These are phyloP conservation scores for Elongisporangium undulatum DNA, from an alignment of 352 stramenopile genomes.

Conservation along the genomic window DNA sequence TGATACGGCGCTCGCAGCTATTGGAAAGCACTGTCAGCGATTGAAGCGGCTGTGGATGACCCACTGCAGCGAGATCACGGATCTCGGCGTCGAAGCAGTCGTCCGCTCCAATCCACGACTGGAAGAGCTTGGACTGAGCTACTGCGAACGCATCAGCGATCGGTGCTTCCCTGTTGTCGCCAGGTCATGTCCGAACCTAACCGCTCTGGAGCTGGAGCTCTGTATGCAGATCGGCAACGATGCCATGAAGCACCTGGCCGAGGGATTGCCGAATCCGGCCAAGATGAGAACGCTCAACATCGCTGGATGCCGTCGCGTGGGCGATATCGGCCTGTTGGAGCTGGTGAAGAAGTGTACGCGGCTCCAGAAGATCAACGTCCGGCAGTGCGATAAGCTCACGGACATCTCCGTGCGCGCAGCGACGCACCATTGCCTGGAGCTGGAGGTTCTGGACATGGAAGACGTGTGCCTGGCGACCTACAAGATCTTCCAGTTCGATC, in stretches of 20 bases:
- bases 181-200: conserved; percentile 37
- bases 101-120: conserved; percentile 45
- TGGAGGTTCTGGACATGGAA: conserved; percentile 79
- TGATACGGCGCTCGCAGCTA: conserved; percentile 35
- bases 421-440: conserved; percentile 82
- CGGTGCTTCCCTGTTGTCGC: conserved; percentile 48
- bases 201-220: conserved; percentile 45
- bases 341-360: conserved; percentile 54
- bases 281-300: conserved; percentile 72
- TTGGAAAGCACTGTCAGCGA: conserved; percentile 47
- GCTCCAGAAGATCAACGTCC: conserved; percentile 71
- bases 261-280: conserved; percentile 26
- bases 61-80: conserved; percentile 66
- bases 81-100: conserved; percentile 70
- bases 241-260: conserved; percentile 55
- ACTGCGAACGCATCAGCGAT: conserved; percentile 66
- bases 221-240: conserved; percentile 56
- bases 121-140: conserved; percentile 52
- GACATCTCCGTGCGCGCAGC: conserved; percentile 60
- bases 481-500: conserved; percentile 83
- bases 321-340: conserved; percentile 72
- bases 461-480: conserved; percentile 69
- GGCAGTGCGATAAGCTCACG: conserved; percentile 80
- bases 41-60: conserved; percentile 50
- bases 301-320: conserved; percentile 69